Evolutionary conservation across 2,329 filamentous ascomycete genomes (phyloP), one percentile per base, ranked within the genome.

Genomic region (Trichophyton mentagrophytes): DNA sequence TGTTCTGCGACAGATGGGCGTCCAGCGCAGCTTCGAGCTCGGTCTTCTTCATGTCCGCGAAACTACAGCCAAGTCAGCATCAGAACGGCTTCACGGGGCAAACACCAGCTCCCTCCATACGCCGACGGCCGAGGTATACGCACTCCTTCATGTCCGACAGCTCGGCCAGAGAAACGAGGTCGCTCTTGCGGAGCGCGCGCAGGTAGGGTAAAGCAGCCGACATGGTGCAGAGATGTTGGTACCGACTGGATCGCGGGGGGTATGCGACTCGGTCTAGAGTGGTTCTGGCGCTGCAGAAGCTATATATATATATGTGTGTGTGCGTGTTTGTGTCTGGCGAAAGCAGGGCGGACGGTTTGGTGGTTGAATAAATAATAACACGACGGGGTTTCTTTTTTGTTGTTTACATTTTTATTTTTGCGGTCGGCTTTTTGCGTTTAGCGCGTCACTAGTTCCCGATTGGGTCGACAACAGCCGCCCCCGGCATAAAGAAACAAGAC

Each of bases 21-120:
- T 95, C 88, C 65, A 95, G 82, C 51, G 82, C 82, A 62, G 80
- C 73, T 70, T 92, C 89, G 63, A 97, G 82, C 57, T 96, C 90
- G 65, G 80, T 78, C 76, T 96, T 96, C 73, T 87, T 88, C 65
- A 86, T 77, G 61, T 80, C 78, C 66, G 89, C 84, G 69, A 82
- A 85, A 69, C 88, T 91, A 69, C 60, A 57, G 22, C 9, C 9
- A 38, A 44, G n/a, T 17, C 40, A 44, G 40, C 40, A 17, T 44
- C 40, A 44, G 27, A 65, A 63, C 63, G 49, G 62, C 57, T 61
- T 63, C 62, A 62, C 40, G 38, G 13, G 20, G 30, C 1, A 46
- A 49, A 58, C 58, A 20, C 9, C n/a, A 6, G 13, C 46, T 38
- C 33, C 11, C 17, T 36, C 63, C 64, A 61, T 57, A 22, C 15